Evolutionary conservation across 2,329 filamentous ascomycete genomes (phyloP).

Genomic region (Penicillium capsulatum): DNA sequence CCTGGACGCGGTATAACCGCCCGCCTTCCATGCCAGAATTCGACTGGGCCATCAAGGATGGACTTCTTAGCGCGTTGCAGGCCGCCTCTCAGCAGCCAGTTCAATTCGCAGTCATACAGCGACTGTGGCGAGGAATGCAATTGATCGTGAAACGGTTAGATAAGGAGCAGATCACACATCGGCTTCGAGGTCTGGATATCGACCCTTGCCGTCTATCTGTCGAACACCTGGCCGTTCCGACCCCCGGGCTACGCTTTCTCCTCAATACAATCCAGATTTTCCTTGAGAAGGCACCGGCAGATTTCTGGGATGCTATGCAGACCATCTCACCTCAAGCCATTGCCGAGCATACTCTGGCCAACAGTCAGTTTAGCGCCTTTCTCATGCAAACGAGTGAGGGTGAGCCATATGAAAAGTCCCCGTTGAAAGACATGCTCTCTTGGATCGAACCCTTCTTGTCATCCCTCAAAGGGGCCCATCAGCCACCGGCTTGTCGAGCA

Average conservation of each 20-base stretch:
- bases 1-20: slow-evolving; percentile 63
- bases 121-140: slow-evolving; percentile 75
- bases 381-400: slow-evolving; percentile 51
- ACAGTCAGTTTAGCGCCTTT: slow-evolving; percentile 59
- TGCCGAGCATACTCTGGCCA: slow-evolving; percentile 77
- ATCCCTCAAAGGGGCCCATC: slow-evolving; percentile 70
- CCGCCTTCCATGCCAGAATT: slow-evolving; percentile 69
- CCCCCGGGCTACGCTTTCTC: slow-evolving; percentile 62
- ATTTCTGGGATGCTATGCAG: slow-evolving; percentile 85
- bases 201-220: slow-evolving; percentile 59
- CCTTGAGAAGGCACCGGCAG: slow-evolving; percentile 68
- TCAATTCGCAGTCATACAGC: slow-evolving; percentile 55
- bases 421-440: slow-evolving; percentile 61
- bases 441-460: slow-evolving; percentile 76
- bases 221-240: slow-evolving; percentile 62
- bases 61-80: slow-evolving; percentile 63
- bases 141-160: slow-evolving; percentile 70
- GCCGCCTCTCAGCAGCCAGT: slow-evolving; percentile 56
- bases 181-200: slow-evolving; percentile 72
- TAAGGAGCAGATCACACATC: slow-evolving; percentile 69
- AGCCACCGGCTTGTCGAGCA: slow-evolving; percentile 75
- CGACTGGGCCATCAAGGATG: slow-evolving; percentile 78
- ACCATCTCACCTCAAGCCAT: slow-evolving; percentile 74
- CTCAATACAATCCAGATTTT: slow-evolving; percentile 67
- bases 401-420: slow-evolving; percentile 51